A percentile compares a stretch with the other conserved stretches of the same genome.
Conservation (phyloP, 306 rosid genomes). For the Quercus glauca region DNA sequence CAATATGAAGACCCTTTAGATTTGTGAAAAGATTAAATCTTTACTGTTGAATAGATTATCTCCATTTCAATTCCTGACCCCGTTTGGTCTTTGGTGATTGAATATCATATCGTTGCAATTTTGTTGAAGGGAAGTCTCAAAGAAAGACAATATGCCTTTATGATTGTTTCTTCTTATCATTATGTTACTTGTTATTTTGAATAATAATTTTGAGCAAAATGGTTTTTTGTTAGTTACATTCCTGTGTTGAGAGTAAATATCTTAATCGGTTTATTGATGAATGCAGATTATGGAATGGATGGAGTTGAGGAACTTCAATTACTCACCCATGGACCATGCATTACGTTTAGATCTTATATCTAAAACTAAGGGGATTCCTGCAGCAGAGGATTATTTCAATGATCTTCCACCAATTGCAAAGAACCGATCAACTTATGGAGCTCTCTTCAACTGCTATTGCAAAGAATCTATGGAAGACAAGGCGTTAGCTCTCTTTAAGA, state of each 20-base stretch:
- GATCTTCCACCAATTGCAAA: conserved; percentile 40
- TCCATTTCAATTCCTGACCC: no score
- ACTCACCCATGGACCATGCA: conserved; percentile 47
- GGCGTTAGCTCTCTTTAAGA: conserved; percentile 52
- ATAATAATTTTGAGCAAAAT: background rate
- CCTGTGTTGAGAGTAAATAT: background rate
- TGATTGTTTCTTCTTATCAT: background rate
- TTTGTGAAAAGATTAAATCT: no score
- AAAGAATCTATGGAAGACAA: conserved; percentile 50
- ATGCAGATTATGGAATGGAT: conserved; percentile 90
- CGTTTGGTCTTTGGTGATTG: background rate
- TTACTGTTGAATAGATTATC: no score
- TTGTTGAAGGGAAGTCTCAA: background rate
- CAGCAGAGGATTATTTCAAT: conserved; percentile 64
- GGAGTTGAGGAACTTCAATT: conserved; percentile 56
- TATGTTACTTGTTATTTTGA: background rate
- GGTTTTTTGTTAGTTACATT: background rate
- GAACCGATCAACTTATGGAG: conserved; percentile 59
- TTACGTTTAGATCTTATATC: conserved; percentile 60
- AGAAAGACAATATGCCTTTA: background rate
- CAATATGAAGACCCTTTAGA: no score
- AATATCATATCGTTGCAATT: background rate
- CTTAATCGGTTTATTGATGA: background rate
- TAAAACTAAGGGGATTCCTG: conserved; percentile 57
- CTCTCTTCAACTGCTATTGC: conserved; percentile 77